Base-by-base conservation (phyloP, 2,329 filamentous ascomycete genomes). In the Beauveria medogensis region DNA sequence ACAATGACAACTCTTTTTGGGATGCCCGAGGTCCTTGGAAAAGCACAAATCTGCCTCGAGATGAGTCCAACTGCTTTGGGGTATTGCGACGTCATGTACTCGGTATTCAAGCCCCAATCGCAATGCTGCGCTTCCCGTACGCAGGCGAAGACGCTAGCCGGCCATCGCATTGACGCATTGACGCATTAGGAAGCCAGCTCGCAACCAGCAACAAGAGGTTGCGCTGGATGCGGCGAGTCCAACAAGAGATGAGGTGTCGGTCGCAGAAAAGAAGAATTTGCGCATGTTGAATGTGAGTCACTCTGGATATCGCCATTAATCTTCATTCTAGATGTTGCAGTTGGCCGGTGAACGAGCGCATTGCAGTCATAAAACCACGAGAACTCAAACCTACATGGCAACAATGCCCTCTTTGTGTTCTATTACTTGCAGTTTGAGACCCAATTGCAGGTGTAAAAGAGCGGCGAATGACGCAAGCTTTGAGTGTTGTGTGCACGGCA, bases 141-240 rank as follows among this genome's bases (percentile, higher is more conserved):
- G n/a, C 20, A 20, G 20, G 54, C 41, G 14, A 56, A 47, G 48
- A 40, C n/a, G 16, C 22, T 53, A 37, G 34, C 34, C 34, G n/a
- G 30, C 10, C 22, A n/a, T 51, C 48, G 10, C 43, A 24, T 37
- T 12, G 55, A 57, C 48, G 10, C 43, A 24, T 37, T 12, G 55
- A 57, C 44, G 55, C 43, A 57, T 57, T 57, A 28, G 51, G 51
- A 54, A 43, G 51, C 14, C 37, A 57, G 28, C 20, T 54, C 22
- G 37, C 26, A 37, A 12, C 20, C 6, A 40, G 20, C 34, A 41
- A 24, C 20, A 41, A 20, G 20, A 22, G 7, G 40, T 22, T 24
- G 48, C 26, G 22, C 43, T 56, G 54, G n/a, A 48, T 34, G 53
- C 53, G 40, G 40, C 26, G 55, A 57, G 28, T 14, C 20, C 2